Conservation (phyloP, 371 early-diverging fungal genomes). For the Zancudomyces culisetae region DNA sequence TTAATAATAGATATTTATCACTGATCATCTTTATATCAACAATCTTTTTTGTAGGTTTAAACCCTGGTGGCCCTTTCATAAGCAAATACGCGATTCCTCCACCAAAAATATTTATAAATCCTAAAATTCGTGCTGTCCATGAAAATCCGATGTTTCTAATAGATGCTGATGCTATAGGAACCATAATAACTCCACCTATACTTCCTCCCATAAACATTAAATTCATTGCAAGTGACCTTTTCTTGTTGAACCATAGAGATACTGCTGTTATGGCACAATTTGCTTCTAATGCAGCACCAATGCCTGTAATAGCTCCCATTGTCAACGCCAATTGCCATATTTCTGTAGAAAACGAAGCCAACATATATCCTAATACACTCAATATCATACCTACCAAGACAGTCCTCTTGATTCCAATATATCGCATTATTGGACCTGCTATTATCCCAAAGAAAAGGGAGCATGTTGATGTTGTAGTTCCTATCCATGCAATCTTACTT, state of each 20-base stretch:
- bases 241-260: slow-evolving; percentile 45
- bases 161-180: slow-evolving; percentile 33
- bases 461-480: slow-evolving; percentile 13
- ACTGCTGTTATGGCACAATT: slow-evolving; percentile 31
- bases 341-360: slow-evolving; percentile 23
- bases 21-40: neutral
- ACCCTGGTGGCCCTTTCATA: neutral
- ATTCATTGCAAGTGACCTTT: slow-evolving; percentile 54
- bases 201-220: slow-evolving; percentile 46
- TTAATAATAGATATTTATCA: neutral
- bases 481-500: slow-evolving; percentile 20
- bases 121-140: neutral
- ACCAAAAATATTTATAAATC: neutral
- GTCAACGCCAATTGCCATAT: slow-evolving; percentile 24
- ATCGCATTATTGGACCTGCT: slow-evolving; percentile 14
- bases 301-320: slow-evolving; percentile 17
- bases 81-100: neutral
- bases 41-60: neutral
- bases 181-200: slow-evolving; percentile 40
- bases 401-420: slow-evolving; percentile 9
- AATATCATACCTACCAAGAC: slow-evolving; percentile 5
- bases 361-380: slow-evolving; percentile 11
- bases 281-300: slow-evolving; percentile 22
- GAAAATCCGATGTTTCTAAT: slow-evolving; percentile 9
- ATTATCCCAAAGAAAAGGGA: slow-evolving; percentile 16